Base-by-base conservation (phyloP, 2,329 filamentous ascomycete species). In the Epichloe hybrida region DNA sequence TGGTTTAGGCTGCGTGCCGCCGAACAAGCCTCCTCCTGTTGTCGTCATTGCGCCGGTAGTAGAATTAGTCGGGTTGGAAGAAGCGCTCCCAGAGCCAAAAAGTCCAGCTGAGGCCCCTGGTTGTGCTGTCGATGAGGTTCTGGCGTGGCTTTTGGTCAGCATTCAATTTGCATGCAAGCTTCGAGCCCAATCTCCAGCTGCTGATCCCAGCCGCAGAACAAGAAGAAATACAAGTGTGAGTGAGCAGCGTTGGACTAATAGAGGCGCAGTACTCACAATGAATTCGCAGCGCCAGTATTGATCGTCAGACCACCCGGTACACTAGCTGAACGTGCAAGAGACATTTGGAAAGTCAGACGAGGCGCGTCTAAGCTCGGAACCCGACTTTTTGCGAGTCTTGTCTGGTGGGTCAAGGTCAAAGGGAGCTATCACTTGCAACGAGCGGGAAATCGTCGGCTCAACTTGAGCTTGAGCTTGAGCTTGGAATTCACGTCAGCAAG, bases 221-320 rank as follows among this genome's bases (percentile, higher is more conserved):
- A 17, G n/a, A 20, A 45, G 42, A 13, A 31, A 11, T 38, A 15
- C 13, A 34, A 40, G 52, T 2, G 23, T 2, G 7, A 27, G 23
- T 5, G 6, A 27, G 23, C 6, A 27, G 23, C 23, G 6, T 27
- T 27, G 23, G 7, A 27, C 23, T 2, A 49, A 43, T 38, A 38
- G 27, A 44, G 12, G 41, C 11, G 20, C 17, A 37, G 21, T 37
- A 49, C 65, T 66, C 62, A 68, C 67, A 64, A 57, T 50, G 65
- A 54, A 72, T 81, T 82, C 55, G 79, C 79, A 52, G 76, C 70
- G 56, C 72, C 74, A n/a, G 79, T 81, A 66, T 83, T 83, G 66
- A 83, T 82, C 61, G 75, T 80, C 56, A 83, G 71, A 61, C 76
- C 77, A 56, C 71, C 75, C 54, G 77, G 77, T 59, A 75, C 77